Percentiles rank a stretch among this genome's conserved stretches.
phyloP scores from a whole-genome alignment of 140 eudicot species.

The Erigeron philadelphicus region DNA sequence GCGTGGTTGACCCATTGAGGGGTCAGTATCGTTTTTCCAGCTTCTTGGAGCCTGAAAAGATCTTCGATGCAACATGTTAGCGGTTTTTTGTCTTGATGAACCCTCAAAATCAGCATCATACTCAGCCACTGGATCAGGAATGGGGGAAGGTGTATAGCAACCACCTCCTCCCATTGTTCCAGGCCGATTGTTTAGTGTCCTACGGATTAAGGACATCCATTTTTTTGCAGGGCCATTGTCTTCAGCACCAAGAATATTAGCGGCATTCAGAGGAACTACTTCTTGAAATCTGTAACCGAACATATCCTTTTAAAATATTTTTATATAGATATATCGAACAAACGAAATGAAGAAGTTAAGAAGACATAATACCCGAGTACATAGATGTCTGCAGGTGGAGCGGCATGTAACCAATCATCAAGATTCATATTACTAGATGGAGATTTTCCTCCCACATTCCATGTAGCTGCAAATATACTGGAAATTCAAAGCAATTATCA shows the following conservation, averaged over 20 bases:
- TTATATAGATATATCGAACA: not conserved
- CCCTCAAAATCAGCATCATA: slow-evolving; percentile 93
- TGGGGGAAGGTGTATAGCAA: slow-evolving; percentile 70
- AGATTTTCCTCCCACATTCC: slow-evolving; percentile 97
- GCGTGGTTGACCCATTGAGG: slow-evolving; percentile 53
- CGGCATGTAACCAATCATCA: slow-evolving; percentile 83
- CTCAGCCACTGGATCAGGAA: slow-evolving; percentile 73
- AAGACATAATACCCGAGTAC: slow-evolving; percentile 59
- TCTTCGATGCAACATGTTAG: slow-evolving; percentile 53
- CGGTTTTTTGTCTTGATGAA: slow-evolving; percentile 41
- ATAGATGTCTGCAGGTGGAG: slow-evolving; percentile 92
- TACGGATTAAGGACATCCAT: slow-evolving; percentile 70
- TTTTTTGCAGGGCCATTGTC: slow-evolving; percentile 94
- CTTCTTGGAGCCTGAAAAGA: slow-evolving; percentile 81
- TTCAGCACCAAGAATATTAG: slow-evolving; percentile 79
- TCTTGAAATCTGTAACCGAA: slow-evolving; percentile 62
- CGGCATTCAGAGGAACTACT: slow-evolving; percentile 87
- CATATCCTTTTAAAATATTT: not conserved
- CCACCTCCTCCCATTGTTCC: slow-evolving; percentile 64
- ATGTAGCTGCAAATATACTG: slow-evolving; percentile 87
- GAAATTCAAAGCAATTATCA: not conserved
- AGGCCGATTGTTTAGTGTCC: slow-evolving; percentile 64
- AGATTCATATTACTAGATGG: slow-evolving; percentile 69
- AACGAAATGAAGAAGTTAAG: too few relatives aligned
- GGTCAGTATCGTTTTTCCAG: slow-evolving; percentile 63